Evolutionary conservation across 1,139 yeast genomes (phyloP).

Genomic region (Suhomyces guaymorum): DNA sequence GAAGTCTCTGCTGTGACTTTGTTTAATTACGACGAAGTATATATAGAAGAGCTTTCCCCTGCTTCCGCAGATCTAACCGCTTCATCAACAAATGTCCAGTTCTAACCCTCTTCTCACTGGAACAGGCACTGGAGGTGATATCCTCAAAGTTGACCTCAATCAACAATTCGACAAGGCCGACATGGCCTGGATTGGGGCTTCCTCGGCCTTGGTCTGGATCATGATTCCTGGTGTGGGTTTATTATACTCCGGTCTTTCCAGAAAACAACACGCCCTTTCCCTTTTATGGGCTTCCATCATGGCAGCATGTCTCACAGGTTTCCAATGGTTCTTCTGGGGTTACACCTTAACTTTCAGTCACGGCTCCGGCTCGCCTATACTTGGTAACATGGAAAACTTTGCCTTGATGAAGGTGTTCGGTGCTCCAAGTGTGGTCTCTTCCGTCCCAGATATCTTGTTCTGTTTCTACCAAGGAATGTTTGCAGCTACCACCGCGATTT

Average conservation of each 20-base stretch:
- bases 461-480: constrained; percentile 95
- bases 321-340: constrained; percentile 99
- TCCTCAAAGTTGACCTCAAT: constrained; percentile 71
- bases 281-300: constrained; percentile 91
- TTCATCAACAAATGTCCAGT: constrained; percentile 14
- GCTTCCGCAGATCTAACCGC: too few species aligned
- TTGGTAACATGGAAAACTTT: constrained; percentile 80
- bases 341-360: constrained; percentile 84
- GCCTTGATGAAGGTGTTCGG: constrained; percentile 80
- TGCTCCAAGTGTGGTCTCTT: constrained; percentile 65
- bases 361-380: constrained; percentile 60
- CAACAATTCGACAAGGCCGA: constrained; percentile 71
- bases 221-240: constrained; percentile 96
- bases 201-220: constrained; percentile 81
- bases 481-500: constrained; percentile 86
- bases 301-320: constrained; percentile 76
- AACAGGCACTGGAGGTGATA: constrained; percentile 76
- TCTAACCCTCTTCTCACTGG: constrained; percentile 46
- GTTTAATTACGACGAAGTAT: too few species aligned
- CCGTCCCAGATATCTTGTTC: constrained; percentile 83
- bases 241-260: constrained; percentile 83
- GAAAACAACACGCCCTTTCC: constrained; percentile 90
- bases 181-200: constrained; percentile 84
- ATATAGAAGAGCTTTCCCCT: too few species aligned
- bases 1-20: too few species aligned